Evolutionary conservation across 495 filamentous ascomycete genomes (phyloP).

Genomic region (Emericellopsis terricola): DNA sequence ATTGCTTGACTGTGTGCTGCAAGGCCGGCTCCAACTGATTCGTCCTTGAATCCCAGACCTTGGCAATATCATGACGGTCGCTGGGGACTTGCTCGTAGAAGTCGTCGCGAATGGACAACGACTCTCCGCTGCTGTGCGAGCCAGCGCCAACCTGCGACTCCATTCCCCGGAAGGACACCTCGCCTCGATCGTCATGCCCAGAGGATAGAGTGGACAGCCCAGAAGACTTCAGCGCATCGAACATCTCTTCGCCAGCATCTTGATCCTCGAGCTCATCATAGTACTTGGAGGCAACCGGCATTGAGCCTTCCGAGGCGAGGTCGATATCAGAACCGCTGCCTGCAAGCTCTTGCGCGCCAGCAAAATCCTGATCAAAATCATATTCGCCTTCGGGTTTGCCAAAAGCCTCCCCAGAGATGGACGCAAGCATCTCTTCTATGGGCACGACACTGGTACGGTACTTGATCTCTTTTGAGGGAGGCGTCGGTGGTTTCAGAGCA

Average conservation of each 20-base stretch:
- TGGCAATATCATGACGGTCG: slow-evolving; percentile 7
- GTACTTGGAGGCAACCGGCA: slow-evolving; percentile 21
- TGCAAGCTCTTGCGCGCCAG: slow-evolving; percentile 17
- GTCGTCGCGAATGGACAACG: slow-evolving; percentile 62
- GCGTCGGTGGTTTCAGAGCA: slow-evolving; percentile 63
- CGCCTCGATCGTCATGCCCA: slow-evolving; percentile 34
- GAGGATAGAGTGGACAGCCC: slow-evolving; percentile 13
- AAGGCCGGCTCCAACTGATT: slow-evolving; percentile 53
- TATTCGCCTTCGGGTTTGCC: slow-evolving; percentile 34
- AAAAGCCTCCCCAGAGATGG: slow-evolving; percentile 74
- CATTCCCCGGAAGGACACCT: slow-evolving; percentile 30
- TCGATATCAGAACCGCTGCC: slow-evolving; percentile 17
- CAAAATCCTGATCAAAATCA: slow-evolving; percentile 38
- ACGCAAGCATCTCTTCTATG: slow-evolving; percentile 73
- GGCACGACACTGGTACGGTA: slow-evolving; percentile 80
- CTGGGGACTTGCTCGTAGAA: slow-evolving; percentile 62
- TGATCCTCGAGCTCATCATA: slow-evolving; percentile 12
- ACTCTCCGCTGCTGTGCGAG: slow-evolving; percentile 13
- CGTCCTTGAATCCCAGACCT: slow-evolving; percentile 59
- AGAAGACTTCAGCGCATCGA: slow-evolving; percentile 19
- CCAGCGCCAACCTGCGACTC: background rate
- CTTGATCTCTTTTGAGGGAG: slow-evolving; percentile 61
- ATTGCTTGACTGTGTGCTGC: slow-evolving; percentile 38
- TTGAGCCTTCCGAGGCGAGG: slow-evolving; percentile 12
- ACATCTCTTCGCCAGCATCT: slow-evolving; percentile 16